Evolutionary conservation across 2,329 filamentous ascomycete species (phyloP), one percentile per base, ranked within the genome.

Genomic region (Colletotrichum viniferum): DNA sequence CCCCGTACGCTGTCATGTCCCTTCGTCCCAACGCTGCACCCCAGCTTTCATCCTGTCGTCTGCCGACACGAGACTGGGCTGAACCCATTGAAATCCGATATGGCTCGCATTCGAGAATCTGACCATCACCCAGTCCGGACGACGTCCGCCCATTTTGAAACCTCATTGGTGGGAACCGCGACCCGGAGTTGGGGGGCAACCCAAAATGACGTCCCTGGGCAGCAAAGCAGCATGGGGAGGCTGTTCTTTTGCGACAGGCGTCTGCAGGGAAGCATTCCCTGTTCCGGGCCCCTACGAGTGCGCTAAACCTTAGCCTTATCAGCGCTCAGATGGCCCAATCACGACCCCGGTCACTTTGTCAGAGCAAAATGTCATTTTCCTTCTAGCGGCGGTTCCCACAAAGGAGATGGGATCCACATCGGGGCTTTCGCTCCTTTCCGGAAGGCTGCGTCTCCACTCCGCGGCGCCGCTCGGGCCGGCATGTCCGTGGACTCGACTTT

Each of bases 261-360:
- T 34, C 43, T 16, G 65, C 24, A 43, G 52, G 28, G 13, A 16
- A 30, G 24, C 32, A 62, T 34, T 36, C 69, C 73, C 69, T 75
- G 73, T 69, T 75, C 69, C 63, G 43, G 63, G 69, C 43, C 56
- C 30, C 24, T 43, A 58, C 24, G 13, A 58, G 43, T 43, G 63
- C 63, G 48, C 74, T 71, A 76, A 71, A 56, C 60, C 61, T 74
- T 76, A 76, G 74, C 74, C 74, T 76, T 76, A 76, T 76, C 74
- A 76, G 71, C 34, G 65, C 10, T 13, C 14, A 36, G 30, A 76
- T 43, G 26, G 38, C 10, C 74, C 74, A 76, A 76, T 74, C 65
- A 65, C 7, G 13, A 13, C 60, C 55, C 65, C 30, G 26, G 71
- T 66, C 52, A 61, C 43, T 76, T 74, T 74, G 74, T 76, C 74